Conservation (phyloP, 2,329 filamentous ascomycete species). For the Amphichorda felina region DNA sequence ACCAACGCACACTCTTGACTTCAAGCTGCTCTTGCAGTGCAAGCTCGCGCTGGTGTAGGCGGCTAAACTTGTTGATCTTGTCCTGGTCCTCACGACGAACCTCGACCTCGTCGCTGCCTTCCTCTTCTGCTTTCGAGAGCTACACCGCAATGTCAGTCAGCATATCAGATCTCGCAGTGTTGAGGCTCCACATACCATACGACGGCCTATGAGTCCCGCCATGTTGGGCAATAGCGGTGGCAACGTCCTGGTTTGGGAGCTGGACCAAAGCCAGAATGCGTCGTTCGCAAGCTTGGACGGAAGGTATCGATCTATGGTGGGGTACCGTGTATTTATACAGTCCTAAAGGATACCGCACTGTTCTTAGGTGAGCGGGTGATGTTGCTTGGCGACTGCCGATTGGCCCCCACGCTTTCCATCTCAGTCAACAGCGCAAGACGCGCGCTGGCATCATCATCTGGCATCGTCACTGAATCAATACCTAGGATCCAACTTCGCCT, state of each 20-base stretch:
- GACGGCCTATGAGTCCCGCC: conserved; percentile 41
- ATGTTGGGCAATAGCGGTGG: conserved; percentile 12
- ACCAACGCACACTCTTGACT: conserved; percentile 54
- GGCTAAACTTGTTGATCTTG: conserved; percentile 97
- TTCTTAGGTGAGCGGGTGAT: too few species aligned
- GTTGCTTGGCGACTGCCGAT: too few species aligned
- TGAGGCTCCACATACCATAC: conserved; percentile 36
- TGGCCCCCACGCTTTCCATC: too few species aligned
- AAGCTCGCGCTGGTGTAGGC: conserved; percentile 78
- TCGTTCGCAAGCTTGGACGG: conserved; percentile 2
- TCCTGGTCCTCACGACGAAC: conserved; percentile 96
- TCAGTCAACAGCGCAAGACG: too few species aligned
- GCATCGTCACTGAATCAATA: too few species aligned
- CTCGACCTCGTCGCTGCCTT: conserved; percentile 71
- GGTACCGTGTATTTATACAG: conserved; percentile 1
- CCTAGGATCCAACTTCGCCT: too few species aligned
- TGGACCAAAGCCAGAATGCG: too few species aligned
- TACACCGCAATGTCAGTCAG: conserved; percentile 21
- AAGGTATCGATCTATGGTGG: conserved; percentile 2
- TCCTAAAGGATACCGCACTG: too few species aligned
- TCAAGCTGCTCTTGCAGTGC: conserved; percentile 70
- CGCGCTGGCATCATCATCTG: too few species aligned
- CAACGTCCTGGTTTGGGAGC: conserved; percentile 1
- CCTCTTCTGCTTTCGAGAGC: conserved; percentile 93
- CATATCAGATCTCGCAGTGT: neutral